These are phyloP conservation scores for Wickerhamiella cacticola DNA, from an alignment of 805 yeast species.

Conservation along the genomic window DNA sequence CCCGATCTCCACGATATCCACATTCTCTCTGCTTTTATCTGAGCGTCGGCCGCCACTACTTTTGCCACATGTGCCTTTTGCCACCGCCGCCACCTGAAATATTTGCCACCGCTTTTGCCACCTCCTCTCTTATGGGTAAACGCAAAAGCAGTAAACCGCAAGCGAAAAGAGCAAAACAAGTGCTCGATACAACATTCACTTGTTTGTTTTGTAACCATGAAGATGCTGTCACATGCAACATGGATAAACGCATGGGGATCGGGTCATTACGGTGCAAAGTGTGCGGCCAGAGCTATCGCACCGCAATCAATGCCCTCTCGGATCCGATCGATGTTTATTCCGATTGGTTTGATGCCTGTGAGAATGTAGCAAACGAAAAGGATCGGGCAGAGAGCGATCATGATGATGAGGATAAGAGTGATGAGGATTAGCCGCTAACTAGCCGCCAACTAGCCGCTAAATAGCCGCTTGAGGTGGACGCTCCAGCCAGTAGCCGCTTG, in stretches of 20 bases:
- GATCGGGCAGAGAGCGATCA: constrained; percentile 22
- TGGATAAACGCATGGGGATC: constrained; percentile 75
- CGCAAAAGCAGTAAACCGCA: constrained; percentile 80
- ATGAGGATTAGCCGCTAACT: constrained; percentile 15
- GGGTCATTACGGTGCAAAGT: constrained; percentile 83
- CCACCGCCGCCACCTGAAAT: too few species aligned
- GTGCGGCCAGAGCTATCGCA: constrained; percentile 88
- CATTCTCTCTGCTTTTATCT: too few species aligned
- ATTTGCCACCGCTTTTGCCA: too few species aligned
- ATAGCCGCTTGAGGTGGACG: neutral
- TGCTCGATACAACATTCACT: constrained; percentile 68
- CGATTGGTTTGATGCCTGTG: constrained; percentile 97
- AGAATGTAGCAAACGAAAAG: constrained; percentile 64
- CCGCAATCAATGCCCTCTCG: constrained; percentile 61
- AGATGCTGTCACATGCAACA: constrained; percentile 71
- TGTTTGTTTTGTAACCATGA: constrained; percentile 96
- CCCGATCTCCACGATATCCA: too few species aligned
- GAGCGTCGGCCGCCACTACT: too few species aligned
- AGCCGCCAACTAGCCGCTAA: neutral
- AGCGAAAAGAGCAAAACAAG: constrained; percentile 62
- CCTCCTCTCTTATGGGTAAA: constrained; percentile 43
- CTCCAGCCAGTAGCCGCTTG: neutral
- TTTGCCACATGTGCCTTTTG: too few species aligned
- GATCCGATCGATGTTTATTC: constrained; percentile 92
- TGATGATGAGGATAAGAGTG: constrained; percentile 21